Base-by-base conservation (phyloP, 2,329 filamentous ascomycete species). In the Amauroascus niger region DNA sequence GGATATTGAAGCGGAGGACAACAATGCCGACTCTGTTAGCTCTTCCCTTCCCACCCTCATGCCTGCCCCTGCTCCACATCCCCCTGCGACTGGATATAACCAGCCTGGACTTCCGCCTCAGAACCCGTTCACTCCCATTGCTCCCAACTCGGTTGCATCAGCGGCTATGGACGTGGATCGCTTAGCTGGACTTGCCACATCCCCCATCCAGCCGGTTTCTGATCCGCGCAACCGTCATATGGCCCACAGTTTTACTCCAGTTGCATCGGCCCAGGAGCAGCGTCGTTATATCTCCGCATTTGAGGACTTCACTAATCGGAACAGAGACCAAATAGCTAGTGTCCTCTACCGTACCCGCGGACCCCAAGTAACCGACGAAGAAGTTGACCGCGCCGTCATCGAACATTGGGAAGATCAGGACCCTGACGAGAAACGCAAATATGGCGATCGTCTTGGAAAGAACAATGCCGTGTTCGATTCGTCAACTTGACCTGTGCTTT, bases 1-100 rank as follows among this genome's bases (percentile, higher is more conserved):
- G 7, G 63, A 63, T 8, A 39, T 59, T 37, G 54, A 51, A 2
- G 60, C 55, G 26, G 60, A 59, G 26, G 53, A 55, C 33, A 49
- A 52, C 8, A 63, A 60, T 39, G 57, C 58, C 44, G 49, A 54
- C 37, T 54, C 53, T 51, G 56, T 57, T 53, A 59, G 53, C n/a
- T 58, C 60, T 32, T 53, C 57, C 30, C 61, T 71, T 48, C 69
- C 69, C 13, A 66, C 63, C 40, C 61, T 70, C 18, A 43, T 56
- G 11, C 52, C 56, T 45, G 52, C 48, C 22, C 41, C 32, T 49
- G 9, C 64, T 65, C 14, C 67, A 65, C 6, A 67, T 62, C 22
- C 68, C 64, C 18, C 62, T 64, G 24, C 69, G 70, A 33, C 54
- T 47, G 51, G 44, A 30, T 53, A 55, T 22, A 33, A 55, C 37